Evolutionary conservation across 345 rosid genomes (phyloP).

Genomic region (Jatropha curcas): DNA sequence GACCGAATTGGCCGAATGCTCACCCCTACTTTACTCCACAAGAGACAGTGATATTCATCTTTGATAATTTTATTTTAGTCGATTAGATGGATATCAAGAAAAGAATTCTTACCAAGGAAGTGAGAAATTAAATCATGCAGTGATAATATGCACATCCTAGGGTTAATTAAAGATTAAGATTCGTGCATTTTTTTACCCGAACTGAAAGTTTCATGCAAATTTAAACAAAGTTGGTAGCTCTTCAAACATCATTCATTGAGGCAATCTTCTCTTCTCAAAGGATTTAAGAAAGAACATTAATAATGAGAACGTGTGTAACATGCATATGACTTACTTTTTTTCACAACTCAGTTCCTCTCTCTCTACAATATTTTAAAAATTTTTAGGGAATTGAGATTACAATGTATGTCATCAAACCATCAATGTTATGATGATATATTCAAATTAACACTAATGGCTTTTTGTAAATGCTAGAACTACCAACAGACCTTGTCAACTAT

Average conservation of each 20-base stretch:
- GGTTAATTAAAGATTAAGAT: not conserved
- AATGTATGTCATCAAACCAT: not conserved
- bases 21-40: no score
- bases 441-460: not conserved
- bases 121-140: not conserved
- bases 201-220: not conserved
- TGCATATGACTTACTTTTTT: no score
- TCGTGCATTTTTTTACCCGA: not conserved
- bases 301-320: not conserved
- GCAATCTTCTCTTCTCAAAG: not conserved
- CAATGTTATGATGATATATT: not conserved
- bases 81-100: not conserved
- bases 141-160: not conserved
- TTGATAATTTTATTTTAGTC: not conserved
- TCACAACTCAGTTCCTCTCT: not conserved
- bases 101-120: not conserved
- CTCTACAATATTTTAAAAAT: not conserved
- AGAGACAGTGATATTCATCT: not conserved
- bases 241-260: not conserved
- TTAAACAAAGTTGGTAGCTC: not conserved
- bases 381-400: not conserved
- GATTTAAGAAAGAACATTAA: not conserved
- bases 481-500: not conserved
- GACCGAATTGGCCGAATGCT: no score
- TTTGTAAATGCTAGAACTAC: not conserved